Conservation (phyloP, 768 basidiomycete species). For the Amanita inopinata region DNA sequence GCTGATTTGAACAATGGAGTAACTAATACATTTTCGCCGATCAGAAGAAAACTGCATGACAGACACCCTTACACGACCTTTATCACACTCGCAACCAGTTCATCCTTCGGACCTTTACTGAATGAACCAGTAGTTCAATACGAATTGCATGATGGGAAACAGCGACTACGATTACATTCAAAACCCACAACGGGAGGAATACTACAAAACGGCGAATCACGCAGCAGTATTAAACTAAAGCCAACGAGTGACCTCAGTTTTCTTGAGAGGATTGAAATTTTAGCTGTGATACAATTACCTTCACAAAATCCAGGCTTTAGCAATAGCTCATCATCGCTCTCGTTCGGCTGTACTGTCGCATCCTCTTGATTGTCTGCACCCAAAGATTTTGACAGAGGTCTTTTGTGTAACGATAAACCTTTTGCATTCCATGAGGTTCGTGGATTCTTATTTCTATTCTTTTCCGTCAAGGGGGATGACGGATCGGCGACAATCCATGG, state of each 20-base stretch:
- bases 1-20: too few species aligned
- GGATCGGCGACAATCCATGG: constrained; percentile 8
- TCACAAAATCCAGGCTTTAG: constrained; percentile 8
- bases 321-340: constrained; percentile 19
- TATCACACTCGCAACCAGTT: too few species aligned
- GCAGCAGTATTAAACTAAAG: constrained; percentile 5
- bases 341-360: constrained; percentile 9
- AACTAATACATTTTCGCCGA: too few species aligned
- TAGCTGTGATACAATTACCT: not conserved
- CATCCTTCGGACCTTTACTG: too few species aligned
- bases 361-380: not conserved
- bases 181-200: not conserved
- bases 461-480: not conserved
- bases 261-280: constrained; percentile 4
- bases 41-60: too few species aligned
- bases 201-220: constrained; percentile 4
- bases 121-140: too few species aligned
- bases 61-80: too few species aligned
- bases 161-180: not conserved
- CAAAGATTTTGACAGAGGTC: not conserved
- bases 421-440: constrained; percentile 10
- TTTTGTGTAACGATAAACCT: constrained; percentile 10
- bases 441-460: not conserved
- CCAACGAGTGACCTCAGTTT: not conserved
- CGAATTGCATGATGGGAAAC: too few species aligned